Percentiles rank a stretch among this genome's conserved stretches.
phyloP scores from a whole-genome alignment of 202 grass and related monocot species.

The Musa balbisiana region DNA sequence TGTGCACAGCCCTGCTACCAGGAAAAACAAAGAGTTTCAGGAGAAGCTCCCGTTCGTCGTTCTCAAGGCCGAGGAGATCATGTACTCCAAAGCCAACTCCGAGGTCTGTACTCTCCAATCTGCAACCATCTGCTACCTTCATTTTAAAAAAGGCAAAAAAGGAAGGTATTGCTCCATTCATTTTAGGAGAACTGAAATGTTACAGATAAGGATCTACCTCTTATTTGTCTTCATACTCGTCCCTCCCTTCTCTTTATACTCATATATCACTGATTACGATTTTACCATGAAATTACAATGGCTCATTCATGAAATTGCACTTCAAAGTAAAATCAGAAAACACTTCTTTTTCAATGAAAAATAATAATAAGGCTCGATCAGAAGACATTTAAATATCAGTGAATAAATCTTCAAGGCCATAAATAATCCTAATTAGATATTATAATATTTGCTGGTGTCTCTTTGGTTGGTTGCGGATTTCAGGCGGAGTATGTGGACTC shows the following conservation, averaged over 20 bases:
- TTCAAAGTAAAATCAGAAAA: background rate
- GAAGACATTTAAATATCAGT: background rate
- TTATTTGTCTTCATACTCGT: no score
- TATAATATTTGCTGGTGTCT: no score
- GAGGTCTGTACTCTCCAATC: slow-evolving; percentile 24
- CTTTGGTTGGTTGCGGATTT: background rate
- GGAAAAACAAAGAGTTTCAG: slow-evolving; percentile 40
- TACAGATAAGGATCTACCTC: no score
- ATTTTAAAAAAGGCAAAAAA: background rate
- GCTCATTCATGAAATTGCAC: background rate
- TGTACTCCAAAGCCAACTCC: slow-evolving; percentile 51
- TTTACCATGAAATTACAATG: background rate
- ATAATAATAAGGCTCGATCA: background rate
- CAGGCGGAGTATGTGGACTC: slow-evolving; percentile 42
- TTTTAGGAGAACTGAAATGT: no score
- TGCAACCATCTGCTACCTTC: background rate
- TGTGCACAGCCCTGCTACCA: slow-evolving; percentile 29
- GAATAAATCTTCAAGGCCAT: background rate
- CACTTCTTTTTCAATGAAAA: no score
- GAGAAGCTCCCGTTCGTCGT: slow-evolving; percentile 43
- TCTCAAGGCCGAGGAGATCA: slow-evolving; percentile 45
- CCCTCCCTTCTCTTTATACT: background rate
- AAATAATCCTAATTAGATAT: background rate
- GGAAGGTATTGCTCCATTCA: no score
- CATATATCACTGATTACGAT: background rate